phyloP scores from a whole-genome alignment of 2,329 filamentous ascomycete species.

The Lasiodiplodia hormozganensis region DNA sequence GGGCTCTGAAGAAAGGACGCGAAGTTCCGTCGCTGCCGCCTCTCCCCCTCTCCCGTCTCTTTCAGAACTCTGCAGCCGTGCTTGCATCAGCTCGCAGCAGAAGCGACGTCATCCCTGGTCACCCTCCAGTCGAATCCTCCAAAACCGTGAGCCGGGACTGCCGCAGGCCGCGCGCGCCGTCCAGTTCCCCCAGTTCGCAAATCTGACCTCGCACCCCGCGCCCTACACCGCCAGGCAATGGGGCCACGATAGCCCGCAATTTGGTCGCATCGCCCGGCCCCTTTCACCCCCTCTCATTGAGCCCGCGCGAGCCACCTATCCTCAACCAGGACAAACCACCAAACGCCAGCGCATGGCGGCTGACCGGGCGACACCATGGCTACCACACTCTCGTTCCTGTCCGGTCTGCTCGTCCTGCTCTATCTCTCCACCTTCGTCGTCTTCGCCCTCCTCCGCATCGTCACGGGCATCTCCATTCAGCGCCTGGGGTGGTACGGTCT shows the following conservation, averaged over 20 bases:
- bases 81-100: slow-evolving; percentile 23
- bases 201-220: neutral
- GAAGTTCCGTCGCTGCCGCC: neutral
- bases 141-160: slow-evolving; percentile 14
- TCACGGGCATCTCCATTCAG: slow-evolving; percentile 95
- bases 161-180: slow-evolving; percentile 16
- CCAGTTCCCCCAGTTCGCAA: neutral
- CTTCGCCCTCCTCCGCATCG: slow-evolving; percentile 89
- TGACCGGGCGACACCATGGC: slow-evolving; percentile 48
- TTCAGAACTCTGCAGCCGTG: slow-evolving; percentile 4
- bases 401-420: slow-evolving; percentile 82
- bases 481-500: slow-evolving; percentile 92
- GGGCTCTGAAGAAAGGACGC: slow-evolving; percentile 15
- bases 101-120: slow-evolving; percentile 23
- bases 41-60: neutral
- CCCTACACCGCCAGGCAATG: slow-evolving; percentile 16
- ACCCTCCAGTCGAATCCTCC: slow-evolving; percentile 10
- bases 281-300: slow-evolving; percentile 27
- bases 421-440: slow-evolving; percentile 93
- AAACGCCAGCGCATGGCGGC: slow-evolving; percentile 31
- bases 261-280: slow-evolving; percentile 29
- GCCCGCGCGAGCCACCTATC: slow-evolving; percentile 28
- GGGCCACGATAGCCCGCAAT: slow-evolving; percentile 27
- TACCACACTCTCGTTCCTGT: slow-evolving; percentile 70
- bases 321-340: neutral